phyloP scores from a whole-genome alignment of 371 early-diverging fungal species.

The Vavraia culicis region DNA sequence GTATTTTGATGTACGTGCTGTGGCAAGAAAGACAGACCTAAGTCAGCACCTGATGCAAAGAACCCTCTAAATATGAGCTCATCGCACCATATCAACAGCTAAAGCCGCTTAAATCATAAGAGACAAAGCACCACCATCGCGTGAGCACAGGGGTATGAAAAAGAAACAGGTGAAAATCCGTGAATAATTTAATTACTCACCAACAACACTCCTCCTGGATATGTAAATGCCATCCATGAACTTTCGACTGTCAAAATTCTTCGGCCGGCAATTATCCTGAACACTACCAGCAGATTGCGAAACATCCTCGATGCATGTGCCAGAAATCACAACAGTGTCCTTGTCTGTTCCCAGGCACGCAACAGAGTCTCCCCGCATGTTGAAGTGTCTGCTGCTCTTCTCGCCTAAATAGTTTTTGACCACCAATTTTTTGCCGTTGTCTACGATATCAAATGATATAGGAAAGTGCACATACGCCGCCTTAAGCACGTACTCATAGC shows the following conservation, averaged over 20 bases:
- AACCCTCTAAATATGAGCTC: no score
- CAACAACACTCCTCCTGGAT: no score
- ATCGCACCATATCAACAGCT: no score
- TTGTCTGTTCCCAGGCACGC: conserved; percentile 61
- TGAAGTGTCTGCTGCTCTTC: conserved; percentile 63
- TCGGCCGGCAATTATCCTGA: conserved; percentile 59
- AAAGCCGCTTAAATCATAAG: no score
- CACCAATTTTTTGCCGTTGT: conserved; percentile 53
- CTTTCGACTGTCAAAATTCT: conserved; percentile 89
- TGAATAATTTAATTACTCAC: no score
- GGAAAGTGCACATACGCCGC: conserved; percentile 98
- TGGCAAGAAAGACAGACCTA: no score
- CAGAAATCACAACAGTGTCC: conserved; percentile 79
- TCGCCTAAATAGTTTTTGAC: conserved; percentile 98
- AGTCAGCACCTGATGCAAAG: no score
- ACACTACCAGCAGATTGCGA: conserved; percentile 77
- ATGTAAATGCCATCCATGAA: conserved; percentile 74
- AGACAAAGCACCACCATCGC: no score
- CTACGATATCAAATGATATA: conserved; percentile 76
- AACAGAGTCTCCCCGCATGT: conserved; percentile 70
- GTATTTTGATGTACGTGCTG: no score
- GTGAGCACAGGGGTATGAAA: no score
- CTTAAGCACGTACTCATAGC: conserved; percentile 95
- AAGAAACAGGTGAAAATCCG: no score
- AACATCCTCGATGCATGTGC: conserved; percentile 82